These are phyloP conservation scores for Coleophoma eucalyptorum DNA, from an alignment of 2,329 filamentous ascomycete genomes.

Conservation along the genomic window DNA sequence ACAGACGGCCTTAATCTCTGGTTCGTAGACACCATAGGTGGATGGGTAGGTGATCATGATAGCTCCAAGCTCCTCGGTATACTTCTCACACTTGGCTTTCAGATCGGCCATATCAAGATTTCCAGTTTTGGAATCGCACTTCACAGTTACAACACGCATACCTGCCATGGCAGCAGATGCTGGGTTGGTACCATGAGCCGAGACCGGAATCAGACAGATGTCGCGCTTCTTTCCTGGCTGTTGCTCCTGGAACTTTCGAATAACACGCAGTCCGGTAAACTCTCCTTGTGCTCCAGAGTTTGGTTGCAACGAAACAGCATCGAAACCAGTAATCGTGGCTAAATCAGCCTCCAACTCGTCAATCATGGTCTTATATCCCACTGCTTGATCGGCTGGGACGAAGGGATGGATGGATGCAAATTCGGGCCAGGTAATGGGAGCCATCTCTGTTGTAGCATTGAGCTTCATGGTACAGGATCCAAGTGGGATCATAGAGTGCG, in stretches of 20 bases:
- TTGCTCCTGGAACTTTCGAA: constrained; percentile 77
- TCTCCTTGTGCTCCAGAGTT: constrained; percentile 97
- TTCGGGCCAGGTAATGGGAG: constrained; percentile 72
- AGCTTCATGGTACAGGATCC: constrained; percentile 99
- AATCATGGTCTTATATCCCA: constrained; percentile 69
- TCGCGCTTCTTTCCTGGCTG: constrained; percentile 70
- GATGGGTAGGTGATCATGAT: constrained; percentile 98
- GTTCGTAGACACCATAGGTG: constrained; percentile 94
- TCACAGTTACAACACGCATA: constrained; percentile 89
- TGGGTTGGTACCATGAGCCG: constrained; percentile 93
- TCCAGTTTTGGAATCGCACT: constrained; percentile 82
- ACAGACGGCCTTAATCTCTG: constrained; percentile 80
- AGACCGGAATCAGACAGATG: constrained; percentile 91
- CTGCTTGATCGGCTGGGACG: constrained; percentile 56
- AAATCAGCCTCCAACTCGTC: constrained; percentile 72
- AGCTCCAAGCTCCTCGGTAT: constrained; percentile 79
- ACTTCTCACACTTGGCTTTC: constrained; percentile 82
- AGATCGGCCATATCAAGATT: constrained; percentile 88
- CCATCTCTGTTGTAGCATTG: constrained; percentile 91
- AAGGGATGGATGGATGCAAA: constrained; percentile 83
- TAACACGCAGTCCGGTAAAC: constrained; percentile 84
- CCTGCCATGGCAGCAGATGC: constrained; percentile 94
- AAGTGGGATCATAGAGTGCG: constrained; percentile 96
- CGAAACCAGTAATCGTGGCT: constrained; percentile 81
- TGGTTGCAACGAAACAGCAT: constrained; percentile 84